These are phyloP conservation scores for Chaetoscypha palmicola DNA, from an alignment of 2,329 filamentous ascomycete species.

Conservation along the genomic window DNA sequence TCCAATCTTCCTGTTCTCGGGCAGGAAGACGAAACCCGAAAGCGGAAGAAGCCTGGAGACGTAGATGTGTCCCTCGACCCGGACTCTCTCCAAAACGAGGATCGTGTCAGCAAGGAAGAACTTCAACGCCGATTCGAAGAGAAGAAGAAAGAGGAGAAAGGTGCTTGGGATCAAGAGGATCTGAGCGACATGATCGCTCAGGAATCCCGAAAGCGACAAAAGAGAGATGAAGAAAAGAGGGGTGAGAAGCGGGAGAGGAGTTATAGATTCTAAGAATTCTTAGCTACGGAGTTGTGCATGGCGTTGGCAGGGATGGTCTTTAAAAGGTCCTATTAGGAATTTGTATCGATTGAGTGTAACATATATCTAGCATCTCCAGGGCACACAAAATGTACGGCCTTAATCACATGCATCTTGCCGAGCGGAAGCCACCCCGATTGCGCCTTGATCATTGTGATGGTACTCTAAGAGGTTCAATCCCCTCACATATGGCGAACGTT, in stretches of 20 bases:
- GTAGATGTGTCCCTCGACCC: slow-evolving; percentile 88
- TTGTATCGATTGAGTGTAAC: too few species aligned
- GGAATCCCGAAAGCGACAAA: slow-evolving; percentile 84
- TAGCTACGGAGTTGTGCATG: too few species aligned
- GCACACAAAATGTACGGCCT: too few species aligned
- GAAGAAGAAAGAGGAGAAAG: slow-evolving; percentile 54
- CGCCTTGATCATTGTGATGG: too few species aligned
- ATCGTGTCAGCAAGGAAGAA: slow-evolving; percentile 79
- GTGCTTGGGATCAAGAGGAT: slow-evolving; percentile 70
- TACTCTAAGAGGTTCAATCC: too few species aligned
- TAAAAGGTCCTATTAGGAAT: too few species aligned
- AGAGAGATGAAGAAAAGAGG: slow-evolving; percentile 74
- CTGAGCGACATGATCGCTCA: slow-evolving; percentile 92
- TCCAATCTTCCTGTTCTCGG: slow-evolving; percentile 67
- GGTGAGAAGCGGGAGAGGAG: slow-evolving; percentile 45
- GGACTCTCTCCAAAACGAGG: slow-evolving; percentile 67
- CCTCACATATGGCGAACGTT: too few species aligned
- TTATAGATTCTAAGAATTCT: slow-evolving; percentile 26
- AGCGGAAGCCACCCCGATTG: too few species aligned
- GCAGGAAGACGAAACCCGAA: slow-evolving; percentile 66
- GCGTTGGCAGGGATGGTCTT: too few species aligned
- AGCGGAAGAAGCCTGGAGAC: slow-evolving; percentile 94
- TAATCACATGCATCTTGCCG: too few species aligned
- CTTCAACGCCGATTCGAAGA: slow-evolving; percentile 73
- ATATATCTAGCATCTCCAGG: too few species aligned